A percentile compares a stretch with the other conserved stretches of the same genome.
Evolutionary conservation across 352 stramenopile species (phyloP).

Genomic region (Aphanomyces cochlioides): DNA sequence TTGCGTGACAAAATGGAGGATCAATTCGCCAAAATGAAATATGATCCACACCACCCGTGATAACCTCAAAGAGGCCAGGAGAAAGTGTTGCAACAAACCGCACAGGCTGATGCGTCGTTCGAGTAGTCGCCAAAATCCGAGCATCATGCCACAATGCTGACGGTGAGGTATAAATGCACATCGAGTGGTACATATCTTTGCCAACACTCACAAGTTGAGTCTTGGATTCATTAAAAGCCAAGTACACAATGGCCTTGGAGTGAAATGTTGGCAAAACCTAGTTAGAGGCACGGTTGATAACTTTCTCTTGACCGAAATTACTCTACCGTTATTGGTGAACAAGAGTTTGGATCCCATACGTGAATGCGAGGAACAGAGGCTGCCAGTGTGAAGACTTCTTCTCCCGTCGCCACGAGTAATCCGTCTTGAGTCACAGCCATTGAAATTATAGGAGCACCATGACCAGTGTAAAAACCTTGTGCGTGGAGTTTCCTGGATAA

Average conservation of each 20-base stretch:
- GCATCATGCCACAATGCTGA: conserved; percentile 62
- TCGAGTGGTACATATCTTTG: conserved; percentile 70
- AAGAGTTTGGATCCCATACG: conserved; percentile 67
- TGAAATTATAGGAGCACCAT: conserved; percentile 57
- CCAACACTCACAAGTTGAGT: conserved; percentile 58
- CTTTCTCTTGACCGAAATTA: background rate
- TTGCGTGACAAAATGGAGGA: conserved; percentile 45
- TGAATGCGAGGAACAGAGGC: conserved; percentile 59
- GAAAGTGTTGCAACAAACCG: conserved; percentile 36
- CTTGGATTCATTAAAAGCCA: conserved; percentile 49
- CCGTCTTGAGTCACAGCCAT: conserved; percentile 47
- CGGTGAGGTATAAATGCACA: conserved; percentile 60
- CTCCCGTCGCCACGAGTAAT: conserved; percentile 59
- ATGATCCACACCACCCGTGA: conserved; percentile 62
- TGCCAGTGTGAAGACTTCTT: conserved; percentile 66
- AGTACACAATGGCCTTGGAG: conserved; percentile 56
- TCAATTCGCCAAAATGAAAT: conserved; percentile 70
- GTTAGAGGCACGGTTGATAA: background rate
- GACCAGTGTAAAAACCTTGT: conserved; percentile 61
- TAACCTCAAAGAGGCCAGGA: conserved; percentile 35
- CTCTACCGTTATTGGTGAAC: conserved; percentile 37
- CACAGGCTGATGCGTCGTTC: conserved; percentile 51
- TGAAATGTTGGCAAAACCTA: conserved; percentile 60
- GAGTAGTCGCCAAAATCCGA: conserved; percentile 46
- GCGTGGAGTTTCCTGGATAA: conserved; percentile 42